phyloP scores from a whole-genome alignment of 2,329 filamentous ascomycete species.

The Bretziella fagacearum region DNA sequence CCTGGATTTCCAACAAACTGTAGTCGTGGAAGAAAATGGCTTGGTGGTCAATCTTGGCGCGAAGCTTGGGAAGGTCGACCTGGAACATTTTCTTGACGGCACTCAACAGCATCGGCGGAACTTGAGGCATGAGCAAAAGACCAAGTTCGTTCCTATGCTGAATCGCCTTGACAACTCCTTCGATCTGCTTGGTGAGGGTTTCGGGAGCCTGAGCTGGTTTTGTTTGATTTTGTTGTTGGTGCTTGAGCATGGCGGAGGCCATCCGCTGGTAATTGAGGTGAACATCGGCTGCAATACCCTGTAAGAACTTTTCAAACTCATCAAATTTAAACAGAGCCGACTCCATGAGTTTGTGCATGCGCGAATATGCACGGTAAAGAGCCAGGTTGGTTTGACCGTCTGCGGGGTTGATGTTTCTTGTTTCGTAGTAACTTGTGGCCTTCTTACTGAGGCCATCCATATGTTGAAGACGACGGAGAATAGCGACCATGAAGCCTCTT shows the following conservation, averaged over 20 bases:
- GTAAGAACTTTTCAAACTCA: conserved; percentile 47
- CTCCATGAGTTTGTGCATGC: conserved; percentile 34
- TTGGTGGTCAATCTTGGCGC: conserved; percentile 43
- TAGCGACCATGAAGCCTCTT: conserved; percentile 52
- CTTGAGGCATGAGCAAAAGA: conserved; percentile 33
- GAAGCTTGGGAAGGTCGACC: conserved; percentile 39
- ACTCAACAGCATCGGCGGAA: conserved; percentile 30
- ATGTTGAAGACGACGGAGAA: conserved; percentile 46
- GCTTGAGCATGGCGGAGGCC: conserved; percentile 6
- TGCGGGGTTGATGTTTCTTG: conserved; percentile 23
- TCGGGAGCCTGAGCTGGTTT: conserved; percentile 16
- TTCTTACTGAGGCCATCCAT: conserved; percentile 33
- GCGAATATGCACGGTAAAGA: conserved; percentile 39
- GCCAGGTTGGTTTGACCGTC: conserved; percentile 30
- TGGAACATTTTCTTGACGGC: conserved; percentile 51
- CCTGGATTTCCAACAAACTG: conserved; percentile 48
- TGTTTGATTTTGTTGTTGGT: conserved; percentile 4
- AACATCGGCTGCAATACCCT: conserved; percentile 30
- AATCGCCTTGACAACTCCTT: conserved; percentile 28
- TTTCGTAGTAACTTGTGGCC: conserved; percentile 35
- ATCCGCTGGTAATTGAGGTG: conserved; percentile 24
- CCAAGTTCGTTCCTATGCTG: conserved; percentile 34
- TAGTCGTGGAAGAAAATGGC: conserved; percentile 59
- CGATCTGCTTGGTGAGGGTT: conserved; percentile 25
- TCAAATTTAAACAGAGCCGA: conserved; percentile 38